These are phyloP conservation scores for Quercus engelmannii DNA, from an alignment of 306 rosid species.

Conservation along the genomic window DNA sequence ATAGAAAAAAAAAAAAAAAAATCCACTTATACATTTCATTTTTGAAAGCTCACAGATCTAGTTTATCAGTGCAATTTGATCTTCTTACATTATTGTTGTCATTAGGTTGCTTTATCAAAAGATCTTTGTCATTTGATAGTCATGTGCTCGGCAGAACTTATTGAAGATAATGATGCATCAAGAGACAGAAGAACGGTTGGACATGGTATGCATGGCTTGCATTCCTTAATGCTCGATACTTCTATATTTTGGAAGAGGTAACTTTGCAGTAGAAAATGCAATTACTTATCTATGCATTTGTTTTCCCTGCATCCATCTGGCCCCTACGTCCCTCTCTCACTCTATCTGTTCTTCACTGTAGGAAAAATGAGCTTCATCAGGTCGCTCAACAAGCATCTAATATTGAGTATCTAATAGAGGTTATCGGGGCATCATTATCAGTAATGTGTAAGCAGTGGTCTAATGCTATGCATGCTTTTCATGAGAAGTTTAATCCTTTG, in stretches of 20 bases:
- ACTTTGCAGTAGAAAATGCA: conserved; percentile 29
- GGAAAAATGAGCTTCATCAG: conserved; percentile 93
- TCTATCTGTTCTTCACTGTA: conserved; percentile 30
- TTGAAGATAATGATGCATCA: conserved; percentile 38
- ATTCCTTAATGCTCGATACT: conserved; percentile 77
- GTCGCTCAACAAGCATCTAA: conserved; percentile 98
- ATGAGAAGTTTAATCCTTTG: conserved; percentile 80
- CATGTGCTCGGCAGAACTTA: conserved; percentile 78
- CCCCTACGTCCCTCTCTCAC: conserved; percentile 23
- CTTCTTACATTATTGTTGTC: conserved; percentile 29
- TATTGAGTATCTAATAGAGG: conserved; percentile 81
- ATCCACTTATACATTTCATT: not conserved
- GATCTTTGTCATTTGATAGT: conserved; percentile 91
- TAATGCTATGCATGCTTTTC: conserved; percentile 83
- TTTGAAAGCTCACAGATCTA: not conserved
- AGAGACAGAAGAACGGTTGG: conserved; percentile 28
- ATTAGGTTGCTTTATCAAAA: conserved; percentile 83
- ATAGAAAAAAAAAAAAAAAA: not conserved
- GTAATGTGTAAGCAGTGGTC: conserved; percentile 96
- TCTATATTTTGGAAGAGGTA: conserved; percentile 91
- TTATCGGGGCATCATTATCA: conserved; percentile 75
- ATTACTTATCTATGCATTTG: conserved; percentile 14
- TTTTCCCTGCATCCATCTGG: conserved; percentile 3
- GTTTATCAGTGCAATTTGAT: conserved; percentile 29
- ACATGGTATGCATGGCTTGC: conserved; percentile 62